A percentile compares a stretch with the other conserved stretches of the same genome.
Conservation (phyloP, 2,329 filamentous ascomycete species). For the Leptographium radiaticola region DNA sequence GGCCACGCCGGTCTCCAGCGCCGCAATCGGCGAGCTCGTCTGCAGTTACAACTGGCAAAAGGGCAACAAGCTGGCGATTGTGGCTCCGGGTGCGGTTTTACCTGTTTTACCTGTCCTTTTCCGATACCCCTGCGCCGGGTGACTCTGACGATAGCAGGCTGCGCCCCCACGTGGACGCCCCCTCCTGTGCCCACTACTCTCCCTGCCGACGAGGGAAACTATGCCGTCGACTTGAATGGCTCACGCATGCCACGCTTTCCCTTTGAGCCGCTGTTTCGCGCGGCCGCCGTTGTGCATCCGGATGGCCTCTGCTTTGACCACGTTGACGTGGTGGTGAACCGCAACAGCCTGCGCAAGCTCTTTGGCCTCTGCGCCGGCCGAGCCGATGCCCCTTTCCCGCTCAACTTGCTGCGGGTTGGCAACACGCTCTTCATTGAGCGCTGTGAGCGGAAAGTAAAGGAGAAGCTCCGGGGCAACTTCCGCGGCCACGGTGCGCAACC, state of each 20-base stretch:
- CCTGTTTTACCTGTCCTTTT: too few species aligned
- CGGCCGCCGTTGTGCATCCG: background rate
- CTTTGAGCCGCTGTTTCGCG: background rate
- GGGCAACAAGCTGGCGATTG: background rate
- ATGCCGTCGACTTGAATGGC: too few species aligned
- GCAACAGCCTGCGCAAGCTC: background rate
- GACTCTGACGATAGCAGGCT: too few species aligned
- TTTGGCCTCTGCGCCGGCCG: background rate
- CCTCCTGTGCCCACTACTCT: too few species aligned
- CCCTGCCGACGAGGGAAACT: too few species aligned
- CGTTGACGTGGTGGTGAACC: background rate
- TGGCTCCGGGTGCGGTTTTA: too few species aligned
- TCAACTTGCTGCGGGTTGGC: background rate
- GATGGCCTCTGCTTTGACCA: background rate
- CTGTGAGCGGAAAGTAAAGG: background rate
- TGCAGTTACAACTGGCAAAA: background rate
- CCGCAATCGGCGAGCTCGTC: background rate
- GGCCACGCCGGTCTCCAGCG: background rate
- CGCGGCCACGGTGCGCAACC: background rate
- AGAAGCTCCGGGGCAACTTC: background rate
- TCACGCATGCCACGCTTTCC: background rate
- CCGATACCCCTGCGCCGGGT: too few species aligned
- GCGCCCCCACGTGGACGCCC: too few species aligned
- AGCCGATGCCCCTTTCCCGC: background rate
- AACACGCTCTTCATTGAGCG: background rate